Percentiles rank a stretch among this genome's conserved stretches.
Evolutionary conservation across 2,329 filamentous ascomycete genomes (phyloP).

Genomic region (Plenodomus biglobosus): DNA sequence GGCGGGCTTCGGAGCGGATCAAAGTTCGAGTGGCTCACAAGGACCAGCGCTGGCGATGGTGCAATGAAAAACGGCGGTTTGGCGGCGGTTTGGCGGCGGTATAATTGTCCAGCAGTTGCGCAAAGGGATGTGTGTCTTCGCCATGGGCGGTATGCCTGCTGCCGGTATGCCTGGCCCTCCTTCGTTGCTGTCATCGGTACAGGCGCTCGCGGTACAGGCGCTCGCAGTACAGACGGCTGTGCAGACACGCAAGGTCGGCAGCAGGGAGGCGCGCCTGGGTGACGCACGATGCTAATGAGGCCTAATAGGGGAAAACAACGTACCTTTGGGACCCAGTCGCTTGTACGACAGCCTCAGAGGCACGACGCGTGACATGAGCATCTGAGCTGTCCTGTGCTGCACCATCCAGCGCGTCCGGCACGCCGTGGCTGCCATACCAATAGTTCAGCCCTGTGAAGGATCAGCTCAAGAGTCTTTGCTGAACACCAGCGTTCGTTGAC

Average conservation of each 20-base stretch:
- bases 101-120: background rate
- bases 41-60: background rate
- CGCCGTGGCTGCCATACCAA: constrained; percentile 38
- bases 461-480: constrained; percentile 13
- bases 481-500: constrained; percentile 1
- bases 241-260: background rate
- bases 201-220: no score
- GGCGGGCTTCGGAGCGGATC: constrained; percentile 3
- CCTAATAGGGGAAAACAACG: constrained; percentile 1
- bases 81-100: background rate
- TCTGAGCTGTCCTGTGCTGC: constrained; percentile 25
- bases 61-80: background rate
- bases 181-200: no score
- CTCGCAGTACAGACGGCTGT: no score
- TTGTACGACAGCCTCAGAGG: constrained; percentile 37
- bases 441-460: constrained; percentile 29
- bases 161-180: background rate
- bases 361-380: constrained; percentile 36
- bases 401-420: constrained; percentile 33
- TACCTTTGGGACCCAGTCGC: constrained; percentile 31
- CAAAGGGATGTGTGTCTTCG: background rate
- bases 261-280: background rate
- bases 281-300: background rate
- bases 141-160: no score
- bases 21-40: background rate